phyloP scores from a whole-genome alignment of 2,329 filamentous ascomycete genomes.

The Exophiala calicioides region DNA sequence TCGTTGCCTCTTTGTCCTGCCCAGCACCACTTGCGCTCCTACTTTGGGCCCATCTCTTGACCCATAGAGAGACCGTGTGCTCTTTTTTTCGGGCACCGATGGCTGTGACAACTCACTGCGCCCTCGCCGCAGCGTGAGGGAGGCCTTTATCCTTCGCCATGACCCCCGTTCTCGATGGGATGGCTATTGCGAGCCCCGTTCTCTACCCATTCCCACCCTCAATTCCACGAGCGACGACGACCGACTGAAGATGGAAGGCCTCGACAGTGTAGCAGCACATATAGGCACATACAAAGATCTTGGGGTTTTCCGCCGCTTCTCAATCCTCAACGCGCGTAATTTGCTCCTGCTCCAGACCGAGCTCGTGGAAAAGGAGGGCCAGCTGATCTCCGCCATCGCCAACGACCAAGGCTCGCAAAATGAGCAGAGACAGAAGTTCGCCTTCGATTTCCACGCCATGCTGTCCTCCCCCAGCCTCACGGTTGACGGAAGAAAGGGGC shows the following conservation, averaged over 20 bases:
- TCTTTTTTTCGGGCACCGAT: too few species aligned
- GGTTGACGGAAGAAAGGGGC: neutral
- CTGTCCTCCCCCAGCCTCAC: neutral
- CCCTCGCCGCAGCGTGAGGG: too few species aligned
- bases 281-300: constrained; percentile 16
- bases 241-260: constrained; percentile 8
- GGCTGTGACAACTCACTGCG: too few species aligned
- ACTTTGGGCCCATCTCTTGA: too few species aligned
- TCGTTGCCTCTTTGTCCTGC: too few species aligned
- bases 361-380: constrained; percentile 11
- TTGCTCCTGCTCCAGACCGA: constrained; percentile 22
- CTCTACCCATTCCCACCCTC: too few species aligned
- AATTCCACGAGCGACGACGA: too few species aligned
- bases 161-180: too few species aligned
- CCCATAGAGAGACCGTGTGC: too few species aligned
- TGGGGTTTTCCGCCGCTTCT: constrained; percentile 22
- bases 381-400: neutral
- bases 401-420: constrained; percentile 1
- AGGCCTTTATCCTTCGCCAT: too few species aligned
- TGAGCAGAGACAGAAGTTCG: neutral
- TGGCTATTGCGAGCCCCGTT: too few species aligned
- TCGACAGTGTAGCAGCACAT: constrained; percentile 22
- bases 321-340: constrained; percentile 14
- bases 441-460: constrained; percentile 7
- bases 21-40: too few species aligned